Base-by-base conservation (phyloP, 1,284 basidiomycete species). In the Clitocybe nebularis region DNA sequence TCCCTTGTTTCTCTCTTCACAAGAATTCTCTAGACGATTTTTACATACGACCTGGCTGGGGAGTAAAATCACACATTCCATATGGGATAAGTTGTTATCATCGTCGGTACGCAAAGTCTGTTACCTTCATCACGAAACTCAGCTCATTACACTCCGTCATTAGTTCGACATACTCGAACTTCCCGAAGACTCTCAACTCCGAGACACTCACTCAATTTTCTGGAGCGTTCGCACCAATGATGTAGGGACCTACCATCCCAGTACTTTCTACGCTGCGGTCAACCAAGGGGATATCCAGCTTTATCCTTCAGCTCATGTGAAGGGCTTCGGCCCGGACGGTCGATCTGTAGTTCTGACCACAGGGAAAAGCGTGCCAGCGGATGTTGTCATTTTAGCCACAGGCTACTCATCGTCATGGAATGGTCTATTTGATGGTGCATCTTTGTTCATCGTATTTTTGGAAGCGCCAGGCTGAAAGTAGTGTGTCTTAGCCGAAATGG, bases 361-460 rank as follows among this genome's bases (percentile, higher is more conserved):
- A 43, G 72, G 72, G 0, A 49, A 57, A 29, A 50, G 46, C 1
- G 36, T 79, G 4, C 36, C 52, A 3, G 73, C 75, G 3, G 62
- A 72, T 35, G 69, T 68, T 1, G 64, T 81, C 4, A 56, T 81
- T 2, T 64, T 81, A 0, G 73, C 68, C 0, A 81, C 80, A 11
- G 79, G 80, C 2, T 81, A 73, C 51, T 52, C 54, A 26, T 55
- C 50, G 3, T 57, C 55, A 13, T 57, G 55, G 55, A 39, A 23
- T 0, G 29, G 24, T 3, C 44, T 56, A 10, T 49, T 56, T 21
- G 46, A 51, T 34, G 36, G 55, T 55, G 33, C 1, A 42, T 21
- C 6, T 11, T 30, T 29, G 20, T 17, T 9, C 5, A n/a, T 25
- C 14, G 28, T 8, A n/a, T n/a, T n/a, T n/a, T n/a, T n/a, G n/a